These are phyloP conservation scores for Ephemerocybe angulata DNA, from an alignment of 768 basidiomycete genomes.

Conservation along the genomic window DNA sequence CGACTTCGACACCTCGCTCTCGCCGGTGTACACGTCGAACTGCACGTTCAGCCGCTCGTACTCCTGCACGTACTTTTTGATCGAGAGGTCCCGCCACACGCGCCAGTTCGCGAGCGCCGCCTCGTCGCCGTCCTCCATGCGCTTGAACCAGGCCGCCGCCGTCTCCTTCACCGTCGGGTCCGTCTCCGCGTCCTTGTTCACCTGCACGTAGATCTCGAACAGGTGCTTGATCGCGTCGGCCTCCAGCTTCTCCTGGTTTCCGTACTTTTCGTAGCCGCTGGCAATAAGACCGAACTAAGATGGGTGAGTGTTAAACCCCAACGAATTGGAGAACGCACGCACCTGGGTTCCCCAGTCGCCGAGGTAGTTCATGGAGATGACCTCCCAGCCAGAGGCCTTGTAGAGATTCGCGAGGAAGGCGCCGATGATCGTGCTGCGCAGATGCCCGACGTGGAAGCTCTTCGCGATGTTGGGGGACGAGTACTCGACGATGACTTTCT, in stretches of 20 bases:
- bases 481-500: constrained; percentile 86
- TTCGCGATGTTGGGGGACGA: constrained; percentile 98
- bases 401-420: constrained; percentile 89
- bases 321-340: constrained; percentile 17
- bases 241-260: constrained; percentile 76
- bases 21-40: constrained; percentile 91
- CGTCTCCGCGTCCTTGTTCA: constrained; percentile 78
- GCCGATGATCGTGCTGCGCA: constrained; percentile 98
- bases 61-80: constrained; percentile 84
- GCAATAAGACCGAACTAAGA: constrained; percentile 81
- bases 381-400: constrained; percentile 90
- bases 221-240: constrained; percentile 92
- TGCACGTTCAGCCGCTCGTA: constrained; percentile 86
- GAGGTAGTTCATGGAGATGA: constrained; percentile 88
- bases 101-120: constrained; percentile 83
- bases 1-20: constrained; percentile 73
- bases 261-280: constrained; percentile 89
- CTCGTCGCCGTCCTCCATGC: constrained; percentile 93
- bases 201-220: constrained; percentile 91
- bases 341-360: constrained; percentile 99
- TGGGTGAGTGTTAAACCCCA: constrained; percentile 1
- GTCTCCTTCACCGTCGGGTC: constrained; percentile 70
- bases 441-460: constrained; percentile 95
- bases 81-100: constrained; percentile 86
- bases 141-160: constrained; percentile 86